phyloP scores from a whole-genome alignment of 306 rosid species.

The Quercus berberidifolia region DNA sequence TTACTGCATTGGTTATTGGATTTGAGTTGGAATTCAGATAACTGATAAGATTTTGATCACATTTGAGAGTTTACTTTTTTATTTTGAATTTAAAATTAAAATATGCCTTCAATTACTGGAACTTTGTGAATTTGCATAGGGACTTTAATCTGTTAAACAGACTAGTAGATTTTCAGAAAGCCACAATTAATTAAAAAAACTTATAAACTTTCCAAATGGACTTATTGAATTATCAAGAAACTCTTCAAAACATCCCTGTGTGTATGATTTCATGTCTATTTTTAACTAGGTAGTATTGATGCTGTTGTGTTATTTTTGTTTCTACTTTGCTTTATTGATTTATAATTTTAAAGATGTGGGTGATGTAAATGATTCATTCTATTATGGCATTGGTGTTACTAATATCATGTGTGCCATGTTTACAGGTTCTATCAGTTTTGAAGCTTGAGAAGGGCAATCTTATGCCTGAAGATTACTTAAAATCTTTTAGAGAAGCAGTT shows the following conservation, averaged over 20 bases:
- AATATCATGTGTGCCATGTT: background rate
- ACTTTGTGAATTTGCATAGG: background rate
- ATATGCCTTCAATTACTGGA: background rate
- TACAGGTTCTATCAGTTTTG: slow-evolving; percentile 76
- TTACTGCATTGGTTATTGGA: background rate
- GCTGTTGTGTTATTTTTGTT: background rate
- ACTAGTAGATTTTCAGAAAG: background rate
- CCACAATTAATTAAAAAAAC: background rate
- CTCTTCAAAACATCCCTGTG: background rate
- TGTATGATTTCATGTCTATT: background rate
- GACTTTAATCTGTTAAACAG: background rate
- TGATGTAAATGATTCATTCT: background rate
- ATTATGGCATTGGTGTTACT: background rate
- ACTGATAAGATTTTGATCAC: background rate
- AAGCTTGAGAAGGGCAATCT: slow-evolving; percentile 61
- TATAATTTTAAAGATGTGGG: background rate
- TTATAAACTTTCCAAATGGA: background rate
- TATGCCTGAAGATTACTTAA: slow-evolving; percentile 76
- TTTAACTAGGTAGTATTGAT: background rate
- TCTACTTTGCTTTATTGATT: background rate
- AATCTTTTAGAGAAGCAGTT: slow-evolving; percentile 69
- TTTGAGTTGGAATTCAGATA: background rate
- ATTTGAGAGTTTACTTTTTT: background rate
- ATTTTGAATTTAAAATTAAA: background rate
- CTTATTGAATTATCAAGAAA: background rate